phyloP scores from a whole-genome alignment of 2,329 filamentous ascomycete species.

The Graphilbum fragrans region DNA sequence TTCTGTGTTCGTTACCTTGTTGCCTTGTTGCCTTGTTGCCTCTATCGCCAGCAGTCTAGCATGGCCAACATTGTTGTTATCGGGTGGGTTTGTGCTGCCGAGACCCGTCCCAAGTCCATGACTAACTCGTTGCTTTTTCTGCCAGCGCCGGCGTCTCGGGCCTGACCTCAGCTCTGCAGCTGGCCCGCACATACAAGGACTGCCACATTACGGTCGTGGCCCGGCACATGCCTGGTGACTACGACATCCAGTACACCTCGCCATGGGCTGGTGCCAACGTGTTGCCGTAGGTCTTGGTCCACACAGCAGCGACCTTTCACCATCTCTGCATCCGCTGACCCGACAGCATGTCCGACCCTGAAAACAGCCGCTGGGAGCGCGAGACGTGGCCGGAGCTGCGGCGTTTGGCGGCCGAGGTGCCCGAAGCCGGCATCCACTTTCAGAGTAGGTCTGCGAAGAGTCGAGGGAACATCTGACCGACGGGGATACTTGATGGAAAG shows the following conservation, averaged over 20 bases:
- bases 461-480: too few relatives aligned
- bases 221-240: conserved; percentile 90
- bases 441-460: conserved; percentile 36
- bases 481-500: too few relatives aligned
- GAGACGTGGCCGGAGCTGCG: conserved; percentile 52
- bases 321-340: neutral
- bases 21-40: too few relatives aligned
- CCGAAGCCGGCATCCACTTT: conserved; percentile 71
- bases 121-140: neutral
- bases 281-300: conserved; percentile 46
- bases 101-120: neutral
- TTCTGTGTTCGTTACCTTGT: too few relatives aligned
- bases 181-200: conserved; percentile 27
- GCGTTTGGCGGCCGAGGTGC: conserved; percentile 48
- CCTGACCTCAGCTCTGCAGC: conserved; percentile 35
- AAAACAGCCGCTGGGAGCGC: conserved; percentile 43
- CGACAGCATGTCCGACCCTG: conserved; percentile 28
- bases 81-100: conserved; percentile 15
- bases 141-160: conserved; percentile 36
- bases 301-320: too few relatives aligned
- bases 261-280: conserved; percentile 82
- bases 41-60: too few relatives aligned
- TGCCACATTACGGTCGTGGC: conserved; percentile 32
- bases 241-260: conserved; percentile 80
- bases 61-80: conserved; percentile 26